Conservation (phyloP, 129 eudicot species). For the Flaveria brownii region DNA sequence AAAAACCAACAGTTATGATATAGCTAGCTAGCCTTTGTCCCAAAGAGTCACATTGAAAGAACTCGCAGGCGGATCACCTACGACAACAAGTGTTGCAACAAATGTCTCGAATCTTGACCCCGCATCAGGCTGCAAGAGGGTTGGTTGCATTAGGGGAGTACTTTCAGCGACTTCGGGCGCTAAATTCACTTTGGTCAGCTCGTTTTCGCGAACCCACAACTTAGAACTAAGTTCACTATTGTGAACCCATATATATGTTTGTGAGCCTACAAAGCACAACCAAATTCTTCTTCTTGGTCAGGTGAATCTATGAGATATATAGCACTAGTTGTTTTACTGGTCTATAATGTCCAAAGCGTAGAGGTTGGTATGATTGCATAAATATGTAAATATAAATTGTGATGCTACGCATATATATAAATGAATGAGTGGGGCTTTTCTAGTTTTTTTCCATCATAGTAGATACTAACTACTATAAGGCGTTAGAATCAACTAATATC, state of each 20-base stretch:
- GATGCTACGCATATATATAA: constrained; percentile 25
- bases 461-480: not conserved
- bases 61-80: constrained; percentile 84
- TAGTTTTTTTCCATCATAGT: not conserved
- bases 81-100: constrained; percentile 73
- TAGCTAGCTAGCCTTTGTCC: not conserved
- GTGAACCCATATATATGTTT: not conserved
- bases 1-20: not conserved
- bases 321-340: constrained; percentile 20
- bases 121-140: constrained; percentile 84
- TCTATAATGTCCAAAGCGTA: constrained; percentile 30
- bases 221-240: constrained; percentile 14
- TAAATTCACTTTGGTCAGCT: constrained; percentile 79
- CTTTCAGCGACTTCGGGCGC: constrained; percentile 81
- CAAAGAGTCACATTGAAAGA: not conserved
- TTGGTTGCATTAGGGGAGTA: constrained; percentile 90
- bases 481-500: too few relatives aligned
- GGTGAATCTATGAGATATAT: constrained; percentile 13
- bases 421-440: constrained; percentile 24
- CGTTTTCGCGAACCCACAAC: constrained; percentile 55
- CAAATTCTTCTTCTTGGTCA: not conserved
- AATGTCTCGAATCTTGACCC: constrained; percentile 65
- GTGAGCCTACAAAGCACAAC: constrained; percentile 10
- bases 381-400: constrained; percentile 34
- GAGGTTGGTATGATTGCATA: constrained; percentile 23